Conservation (phyloP, 768 basidiomycete species). For the Boletellus emodensis region DNA sequence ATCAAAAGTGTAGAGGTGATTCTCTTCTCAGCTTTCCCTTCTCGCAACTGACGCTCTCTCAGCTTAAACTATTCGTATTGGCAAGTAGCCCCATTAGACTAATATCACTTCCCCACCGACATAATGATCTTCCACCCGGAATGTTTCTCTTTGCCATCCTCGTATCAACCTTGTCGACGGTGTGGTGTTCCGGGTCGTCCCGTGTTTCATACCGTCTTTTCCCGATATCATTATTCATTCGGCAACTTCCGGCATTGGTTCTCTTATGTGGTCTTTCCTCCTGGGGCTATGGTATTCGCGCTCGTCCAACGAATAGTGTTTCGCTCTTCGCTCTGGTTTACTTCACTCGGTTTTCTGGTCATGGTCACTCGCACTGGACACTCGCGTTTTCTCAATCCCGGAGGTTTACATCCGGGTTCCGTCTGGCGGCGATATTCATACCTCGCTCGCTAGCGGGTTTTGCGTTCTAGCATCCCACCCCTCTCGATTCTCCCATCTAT, state of each 20-base stretch:
- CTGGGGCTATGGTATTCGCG: constrained; percentile 31
- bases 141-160: constrained; percentile 22
- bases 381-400: constrained; percentile 19
- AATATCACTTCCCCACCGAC: constrained; percentile 32
- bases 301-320: constrained; percentile 28
- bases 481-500: constrained; percentile 18
- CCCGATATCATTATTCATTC: constrained; percentile 42
- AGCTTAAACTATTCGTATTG: constrained; percentile 39
- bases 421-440: constrained; percentile 43
- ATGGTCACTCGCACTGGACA: constrained; percentile 39
- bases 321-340: constrained; percentile 26
- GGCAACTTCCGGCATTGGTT: constrained; percentile 34
- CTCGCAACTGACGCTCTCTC: background rate
- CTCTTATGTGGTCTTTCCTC: constrained; percentile 25
- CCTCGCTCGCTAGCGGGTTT: constrained; percentile 36
- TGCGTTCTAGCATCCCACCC: constrained; percentile 20
- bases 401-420: constrained; percentile 29
- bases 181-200: constrained; percentile 19
- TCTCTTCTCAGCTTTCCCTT: background rate
- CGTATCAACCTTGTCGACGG: constrained; percentile 2
- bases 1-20: constrained; percentile 41
- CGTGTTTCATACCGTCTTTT: constrained; percentile 26
- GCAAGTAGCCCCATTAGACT: constrained; percentile 35
- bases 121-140: constrained; percentile 28
- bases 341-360: constrained; percentile 32